Evolutionary conservation across 192 early-diverging fungal genomes (phyloP), one percentile per base, ranked within the genome.

Genomic region (Coemansia sp.): DNA sequence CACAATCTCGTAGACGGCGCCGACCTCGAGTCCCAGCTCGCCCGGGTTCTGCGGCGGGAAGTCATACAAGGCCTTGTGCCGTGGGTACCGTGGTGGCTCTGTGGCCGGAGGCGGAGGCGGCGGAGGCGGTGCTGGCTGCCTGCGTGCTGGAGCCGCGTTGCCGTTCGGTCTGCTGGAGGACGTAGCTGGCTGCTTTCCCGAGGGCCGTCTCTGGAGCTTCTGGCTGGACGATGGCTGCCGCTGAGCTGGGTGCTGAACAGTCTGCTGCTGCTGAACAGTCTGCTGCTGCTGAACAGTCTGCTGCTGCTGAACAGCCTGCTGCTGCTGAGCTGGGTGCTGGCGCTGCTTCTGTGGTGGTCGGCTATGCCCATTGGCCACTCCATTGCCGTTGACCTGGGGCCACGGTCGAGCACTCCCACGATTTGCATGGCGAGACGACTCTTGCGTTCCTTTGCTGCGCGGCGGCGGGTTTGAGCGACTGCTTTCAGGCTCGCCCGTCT

Each of bases 11-110:
- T 90, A 81, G 3, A 87, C 32, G 65, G 87, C 84, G 36, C 82
- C 88, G 56, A 78, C 81, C 34, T 82, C 83, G 72, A 90, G 84
- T 19, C 83, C 63, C 33, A 90, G 76, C 53, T 89, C 89, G 21
- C 88, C 88, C 43, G 64, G 55, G 56, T 85, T 82, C 56, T 85
- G 68, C 17, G 86, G 81, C 1, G 70, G 65, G 67, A 90, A 92
- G 58, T 86, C 79, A 65, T 89, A 92, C 39, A 89, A 63, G 15
- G 85, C 86, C 68, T 87, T 87, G 74, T 82, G 87, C 17, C 68
- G 68, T 29, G 87, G 87, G 27, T 81, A 56, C 12, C 64, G 34
- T 0, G 86, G 34, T 0, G 86, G 82, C 15, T 67, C 52, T 4
- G 86, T n/a, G n/a, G n/a, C 81, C 54, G 86, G 68, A 6, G 87